phyloP scores from a whole-genome alignment of 345 rosid species.

The Populus tremula region DNA sequence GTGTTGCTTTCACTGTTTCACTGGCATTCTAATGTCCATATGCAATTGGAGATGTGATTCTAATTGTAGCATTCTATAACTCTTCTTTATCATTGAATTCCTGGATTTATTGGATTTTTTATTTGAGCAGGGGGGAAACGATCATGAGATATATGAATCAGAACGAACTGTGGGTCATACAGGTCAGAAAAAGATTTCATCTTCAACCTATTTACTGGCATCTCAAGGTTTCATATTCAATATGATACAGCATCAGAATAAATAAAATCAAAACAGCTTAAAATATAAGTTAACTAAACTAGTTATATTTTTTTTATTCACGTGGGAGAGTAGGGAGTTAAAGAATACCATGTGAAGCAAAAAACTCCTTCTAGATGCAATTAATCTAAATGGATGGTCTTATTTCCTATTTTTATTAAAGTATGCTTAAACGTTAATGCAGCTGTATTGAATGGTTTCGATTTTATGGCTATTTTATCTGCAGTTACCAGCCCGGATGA shows the following conservation, averaged over 20 bases:
- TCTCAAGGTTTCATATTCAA: slow-evolving; percentile 1
- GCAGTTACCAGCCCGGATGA: slow-evolving; percentile 83
- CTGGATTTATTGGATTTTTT: not conserved
- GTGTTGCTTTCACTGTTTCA: not conserved
- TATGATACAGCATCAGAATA: not conserved
- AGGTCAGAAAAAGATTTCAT: slow-evolving; percentile 46
- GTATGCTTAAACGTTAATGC: not conserved
- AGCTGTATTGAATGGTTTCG: not conserved
- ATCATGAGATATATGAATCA: slow-evolving; percentile 85
- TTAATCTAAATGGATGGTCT: not conserved
- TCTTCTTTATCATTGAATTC: too few species aligned
- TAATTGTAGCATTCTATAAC: not conserved
- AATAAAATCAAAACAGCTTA: not conserved
- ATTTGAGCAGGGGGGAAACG: slow-evolving; percentile 83
- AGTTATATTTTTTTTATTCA: not conserved
- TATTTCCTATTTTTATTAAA: not conserved
- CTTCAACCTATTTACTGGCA: not conserved
- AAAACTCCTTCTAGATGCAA: not conserved
- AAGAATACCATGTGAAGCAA: not conserved
- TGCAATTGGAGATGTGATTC: not conserved
- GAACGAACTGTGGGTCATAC: slow-evolving; percentile 79
- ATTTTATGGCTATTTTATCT: not conserved
- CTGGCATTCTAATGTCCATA: not conserved
- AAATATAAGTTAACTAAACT: not conserved
- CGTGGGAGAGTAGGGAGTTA: not conserved